Percentiles rank a stretch among this genome's conserved stretches.
These are phyloP conservation scores for Lasiosphaeria hispida DNA, from an alignment of 495 filamentous ascomycete species.

Conservation along the genomic window DNA sequence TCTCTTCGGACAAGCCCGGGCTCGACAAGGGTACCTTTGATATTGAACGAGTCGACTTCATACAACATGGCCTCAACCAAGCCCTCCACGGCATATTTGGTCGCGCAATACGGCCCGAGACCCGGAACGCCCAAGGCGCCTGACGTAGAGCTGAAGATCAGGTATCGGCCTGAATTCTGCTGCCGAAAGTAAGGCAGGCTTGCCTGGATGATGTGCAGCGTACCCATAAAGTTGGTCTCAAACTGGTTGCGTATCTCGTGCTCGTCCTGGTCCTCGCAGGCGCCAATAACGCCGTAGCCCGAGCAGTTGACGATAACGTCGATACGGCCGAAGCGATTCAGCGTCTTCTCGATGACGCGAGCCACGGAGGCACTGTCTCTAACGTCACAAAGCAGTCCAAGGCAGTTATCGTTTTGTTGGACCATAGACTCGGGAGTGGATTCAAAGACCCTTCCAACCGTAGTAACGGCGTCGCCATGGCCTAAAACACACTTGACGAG, in stretches of 20 bases:
- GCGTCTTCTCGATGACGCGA: conserved; percentile 63
- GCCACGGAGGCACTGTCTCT: conserved; percentile 75
- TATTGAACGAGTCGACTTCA: conserved; percentile 85
- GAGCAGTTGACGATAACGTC: conserved; percentile 92
- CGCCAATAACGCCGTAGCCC: conserved; percentile 89
- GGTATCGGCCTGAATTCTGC: conserved; percentile 69
- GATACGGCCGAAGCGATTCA: conserved; percentile 73
- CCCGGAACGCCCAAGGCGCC: conserved; percentile 90
- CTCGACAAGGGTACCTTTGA: conserved; percentile 89
- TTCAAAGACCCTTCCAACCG: conserved; percentile 82
- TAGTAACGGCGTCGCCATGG: conserved; percentile 81
- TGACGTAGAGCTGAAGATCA: conserved; percentile 90
- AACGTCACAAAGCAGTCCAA: conserved; percentile 86
- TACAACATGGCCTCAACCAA: conserved; percentile 94
- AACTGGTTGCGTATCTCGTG: conserved; percentile 94
- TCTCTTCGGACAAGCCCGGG: conserved; percentile 85
- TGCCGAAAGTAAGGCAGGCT: conserved; percentile 84
- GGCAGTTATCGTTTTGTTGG: conserved; percentile 64
- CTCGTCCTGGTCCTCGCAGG: conserved; percentile 95
- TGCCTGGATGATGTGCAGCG: conserved; percentile 88
- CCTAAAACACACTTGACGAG: conserved; percentile 78
- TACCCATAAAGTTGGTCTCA: conserved; percentile 94
- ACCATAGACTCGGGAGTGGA: conserved; percentile 71
- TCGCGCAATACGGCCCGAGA: conserved; percentile 89
- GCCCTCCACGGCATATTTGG: conserved; percentile 94